Evolutionary conservation across 805 yeast species (phyloP), one percentile per base, ranked within the genome.

Genomic region (Ogataea parapolymorpha): DNA sequence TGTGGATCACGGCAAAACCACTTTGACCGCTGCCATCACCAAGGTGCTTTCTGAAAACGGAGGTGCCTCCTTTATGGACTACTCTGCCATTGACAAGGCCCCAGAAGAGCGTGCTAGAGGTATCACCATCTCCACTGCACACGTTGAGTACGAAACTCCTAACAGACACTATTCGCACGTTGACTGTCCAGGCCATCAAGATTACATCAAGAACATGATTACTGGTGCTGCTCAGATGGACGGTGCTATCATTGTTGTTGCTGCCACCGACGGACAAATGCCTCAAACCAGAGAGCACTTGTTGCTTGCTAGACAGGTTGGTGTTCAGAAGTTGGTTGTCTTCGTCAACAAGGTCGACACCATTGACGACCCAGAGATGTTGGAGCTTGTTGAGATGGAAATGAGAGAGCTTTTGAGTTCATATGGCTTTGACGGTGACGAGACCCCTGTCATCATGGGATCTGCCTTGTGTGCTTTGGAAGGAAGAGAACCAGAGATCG

Each of bases 171-270:
- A 90, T 63, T 91, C 98, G 57, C 97, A 90, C 68, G 96, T 90
- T 55, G 98, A 90, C 77, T 88, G 96, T 70, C 97, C 97, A 42
- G 98, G 98, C 62, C 98, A 91, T 79, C 93, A 95, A 53, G 98
- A 91, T 77, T 91, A 90, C 72, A 91, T 91, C 72, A 91, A 91
- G 77, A 91, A 91, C 72, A 91, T 91, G 98, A 91, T 91, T 68
- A 88, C 96, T 54, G 98, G 98, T 82, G 97, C 98, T 60, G 96
- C 98, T 59, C 96, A 91, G 70, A 90, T 90, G 97, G 98, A 91
- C 69, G 97, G 98, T 77, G 98, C 97, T 55, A 90, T 91, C 59
- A 91, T 91, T 72, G 98, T 91, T 49, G 98, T 93, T 68, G 99
- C 98, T 62, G 99, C 99, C 50, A 76, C 96, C 44, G 99, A 93